Base-by-base conservation (phyloP, 768 basidiomycete genomes). In the Chalciporus sphaerocephalus region DNA sequence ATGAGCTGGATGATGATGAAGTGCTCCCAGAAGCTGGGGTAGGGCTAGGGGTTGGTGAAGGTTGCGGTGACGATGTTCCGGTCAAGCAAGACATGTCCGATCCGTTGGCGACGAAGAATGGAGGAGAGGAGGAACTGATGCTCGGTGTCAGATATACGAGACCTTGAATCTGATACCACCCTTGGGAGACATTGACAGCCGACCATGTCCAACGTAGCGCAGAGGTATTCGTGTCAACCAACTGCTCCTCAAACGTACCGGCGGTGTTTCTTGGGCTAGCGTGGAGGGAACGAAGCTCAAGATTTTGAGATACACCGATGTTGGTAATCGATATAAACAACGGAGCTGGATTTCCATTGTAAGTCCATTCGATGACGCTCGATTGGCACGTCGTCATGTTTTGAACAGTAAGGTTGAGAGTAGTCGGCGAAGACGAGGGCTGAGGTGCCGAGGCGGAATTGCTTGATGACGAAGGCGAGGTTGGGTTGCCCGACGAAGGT, bases 101-200 rank as follows among this genome's bases (percentile, higher is more conserved):
- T 33, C 74, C 74, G 23, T 69, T 69, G 34, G 47, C 37, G 39
- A 75, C 53, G 48, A 57, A 67, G 44, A 76, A 75, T 2, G 53
- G 21, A 2, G 42, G 2, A 13, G 74, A 75, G 10, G 18, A 10
- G 9, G 16, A 38, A 15, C 40, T 18, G 21, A 51, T 16, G 4
- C 18, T 27, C 5, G 48, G 45, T 18, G 46, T 11, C 5, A 48
- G 25, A 23, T 47, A 20, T 21, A 34, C 56, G 8, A 33, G 18
- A 24, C 62, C 71, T 40, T 52, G 39, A 35, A 74, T 38, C 11
- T 51, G 36, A 53, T 83, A 83, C 70, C 69, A 73, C 4, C 81
- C 81, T 42, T 69, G 60, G 0, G 74, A 58, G 18, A 80, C 59
- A 46, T 69, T 67, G 38, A 83, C 78, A 2, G 61, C 36, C 1